Evolutionary conservation across 768 basidiomycete species (phyloP).

Genomic region (Phylloporus sp.): DNA sequence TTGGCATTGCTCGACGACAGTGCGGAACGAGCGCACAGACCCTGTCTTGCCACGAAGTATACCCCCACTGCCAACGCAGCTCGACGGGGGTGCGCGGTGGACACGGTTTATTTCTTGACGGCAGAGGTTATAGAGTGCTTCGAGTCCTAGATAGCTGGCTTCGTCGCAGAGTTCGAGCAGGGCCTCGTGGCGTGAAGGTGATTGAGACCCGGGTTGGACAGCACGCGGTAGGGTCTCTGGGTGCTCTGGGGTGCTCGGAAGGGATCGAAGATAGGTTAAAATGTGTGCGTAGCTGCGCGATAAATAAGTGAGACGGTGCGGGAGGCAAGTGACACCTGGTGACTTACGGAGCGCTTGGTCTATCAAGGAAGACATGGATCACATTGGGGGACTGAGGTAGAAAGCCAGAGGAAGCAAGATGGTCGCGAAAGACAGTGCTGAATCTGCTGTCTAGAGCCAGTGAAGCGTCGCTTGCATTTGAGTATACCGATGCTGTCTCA

Average conservation of each 20-base stretch:
- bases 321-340: background rate
- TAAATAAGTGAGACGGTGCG: conserved; percentile 1
- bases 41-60: conserved; percentile 39
- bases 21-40: conserved; percentile 59
- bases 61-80: conserved; percentile 37
- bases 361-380: conserved; percentile 75
- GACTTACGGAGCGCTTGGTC: conserved; percentile 75
- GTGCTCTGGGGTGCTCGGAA: conserved; percentile 40
- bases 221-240: conserved; percentile 58
- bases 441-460: conserved; percentile 30
- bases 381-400: conserved; percentile 42
- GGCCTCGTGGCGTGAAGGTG: conserved; percentile 51
- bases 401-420: conserved; percentile 59
- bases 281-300: conserved; percentile 62
- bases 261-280: conserved; percentile 66
- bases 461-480: conserved; percentile 41
- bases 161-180: conserved; percentile 79
- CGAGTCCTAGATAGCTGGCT: conserved; percentile 69
- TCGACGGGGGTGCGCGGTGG: conserved; percentile 36
- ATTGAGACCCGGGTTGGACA: conserved; percentile 45
- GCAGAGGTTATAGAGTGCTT: conserved; percentile 62
- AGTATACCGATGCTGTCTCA: conserved; percentile 53
- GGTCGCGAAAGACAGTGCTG: conserved; percentile 54
- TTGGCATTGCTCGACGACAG: conserved; percentile 54
- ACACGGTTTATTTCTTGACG: conserved; percentile 58